A percentile compares a stretch with the other conserved stretches of the same genome.
These are phyloP conservation scores for Mallotus japonicus DNA, from an alignment of 441 rosid genomes.

Conservation along the genomic window DNA sequence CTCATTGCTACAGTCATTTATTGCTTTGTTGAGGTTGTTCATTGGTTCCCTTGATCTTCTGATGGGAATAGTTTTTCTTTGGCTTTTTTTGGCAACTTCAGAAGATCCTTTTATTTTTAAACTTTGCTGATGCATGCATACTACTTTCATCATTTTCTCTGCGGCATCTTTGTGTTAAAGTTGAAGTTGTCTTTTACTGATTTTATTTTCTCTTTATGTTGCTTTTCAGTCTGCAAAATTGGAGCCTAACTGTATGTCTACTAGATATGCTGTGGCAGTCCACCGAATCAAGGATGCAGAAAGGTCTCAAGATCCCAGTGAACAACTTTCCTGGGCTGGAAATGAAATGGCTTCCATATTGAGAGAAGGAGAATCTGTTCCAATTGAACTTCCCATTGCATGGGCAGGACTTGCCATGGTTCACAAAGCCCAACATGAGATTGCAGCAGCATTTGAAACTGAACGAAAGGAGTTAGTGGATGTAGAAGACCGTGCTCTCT, in stretches of 20 bases:
- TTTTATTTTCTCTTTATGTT: conserved; percentile 8
- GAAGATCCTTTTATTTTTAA: not conserved
- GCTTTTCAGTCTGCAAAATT: conserved; percentile 76
- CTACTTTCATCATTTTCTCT: conserved; percentile 1
- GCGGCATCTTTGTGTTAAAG: conserved; percentile 5
- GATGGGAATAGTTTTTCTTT: not conserved
- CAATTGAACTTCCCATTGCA: conserved; percentile 66
- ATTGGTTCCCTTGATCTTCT: conserved; percentile 35
- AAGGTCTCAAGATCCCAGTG: conserved; percentile 87
- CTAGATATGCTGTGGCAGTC: conserved; percentile 87
- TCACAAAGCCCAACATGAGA: conserved; percentile 88
- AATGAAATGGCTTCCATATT: conserved; percentile 95
- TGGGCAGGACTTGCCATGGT: conserved; percentile 97
- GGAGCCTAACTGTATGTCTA: conserved; percentile 90
- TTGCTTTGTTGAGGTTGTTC: conserved; percentile 55
- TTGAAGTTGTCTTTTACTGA: conserved; percentile 1
- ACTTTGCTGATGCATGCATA: conserved; percentile 1
- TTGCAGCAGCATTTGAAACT: conserved; percentile 72
- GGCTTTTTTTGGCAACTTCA: conserved; percentile 17
- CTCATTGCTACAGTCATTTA: conserved; percentile 46
- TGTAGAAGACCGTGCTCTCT: conserved; percentile 69
- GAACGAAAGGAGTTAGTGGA: conserved; percentile 58
- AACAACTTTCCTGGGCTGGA: conserved; percentile 87
- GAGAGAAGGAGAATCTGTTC: conserved; percentile 86
- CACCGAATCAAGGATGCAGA: conserved; percentile 89